Base-by-base conservation (phyloP, 805 yeast species). In the Schwanniomyces polymorphus region DNA sequence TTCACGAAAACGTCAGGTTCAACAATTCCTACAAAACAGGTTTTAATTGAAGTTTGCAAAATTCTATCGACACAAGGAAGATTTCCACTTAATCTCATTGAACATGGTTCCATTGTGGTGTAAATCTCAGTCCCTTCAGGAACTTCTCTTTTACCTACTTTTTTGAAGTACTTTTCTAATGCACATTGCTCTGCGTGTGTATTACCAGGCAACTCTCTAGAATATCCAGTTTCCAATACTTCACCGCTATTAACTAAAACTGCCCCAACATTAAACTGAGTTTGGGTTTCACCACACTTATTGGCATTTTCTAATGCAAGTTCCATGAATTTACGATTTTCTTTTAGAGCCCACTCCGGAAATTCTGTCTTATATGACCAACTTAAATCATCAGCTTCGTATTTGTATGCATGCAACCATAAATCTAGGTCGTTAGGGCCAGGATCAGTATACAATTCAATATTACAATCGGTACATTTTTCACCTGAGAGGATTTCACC, bases 171-270 rank as follows among this genome's bases (percentile, higher is more conserved):
- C 64, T 94, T 94, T 27, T 84, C 86, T 47, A 94, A 61, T 0
- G 97, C 97, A 71, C 95, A 86, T 63, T 94, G 97, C 59, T 94
- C 99, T 3, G 99, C 99, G 64, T 92, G 99, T 0, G 99, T 92
- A 65, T 92, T 94, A 0, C 98, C 99, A 16, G 86, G 88, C 2
- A 91, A 70, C 64, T 94, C 99, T 45, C 98, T 76, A 0, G 98
- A 89, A 59, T 81, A 90, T 0, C 99, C 99, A 0, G 88, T 82
- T 7, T 86, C 76, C n/a, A 94, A 61, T 0, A 92, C 72, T 44
- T 78, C 59, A 33, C 87, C 86, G 43, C 67, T 57, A 46, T 77
- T 67, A 0, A 82, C 92, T 4, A 94, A 70, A 0, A 90, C 84
- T 0, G 97, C 95, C 5, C 99, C 99, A n/a, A 94, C 98, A 52